These are phyloP conservation scores for Coffea eugenioides DNA, from an alignment of 257 asterid species.

Conservation along the genomic window DNA sequence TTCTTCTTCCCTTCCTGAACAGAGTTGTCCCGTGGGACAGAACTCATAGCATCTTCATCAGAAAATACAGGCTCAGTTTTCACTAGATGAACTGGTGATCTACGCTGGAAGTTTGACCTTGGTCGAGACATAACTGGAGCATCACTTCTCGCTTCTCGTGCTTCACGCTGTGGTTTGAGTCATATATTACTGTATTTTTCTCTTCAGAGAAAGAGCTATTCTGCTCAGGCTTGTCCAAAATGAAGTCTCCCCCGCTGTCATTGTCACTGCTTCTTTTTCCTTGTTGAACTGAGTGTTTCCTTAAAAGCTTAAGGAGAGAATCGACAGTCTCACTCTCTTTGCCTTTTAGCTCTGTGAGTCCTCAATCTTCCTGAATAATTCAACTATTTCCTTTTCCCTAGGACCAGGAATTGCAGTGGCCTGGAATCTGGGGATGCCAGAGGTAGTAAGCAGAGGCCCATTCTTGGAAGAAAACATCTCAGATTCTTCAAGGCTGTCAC, in stretches of 20 bases:
- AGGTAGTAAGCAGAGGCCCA: constrained; percentile 57
- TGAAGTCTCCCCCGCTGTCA: constrained; percentile 46
- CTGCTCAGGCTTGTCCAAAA: constrained; percentile 51
- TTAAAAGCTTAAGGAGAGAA: constrained; percentile 86
- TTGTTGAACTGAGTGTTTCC: constrained; percentile 86
- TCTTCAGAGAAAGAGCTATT: constrained; percentile 3
- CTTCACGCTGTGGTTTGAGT: constrained; percentile 30
- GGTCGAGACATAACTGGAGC: constrained; percentile 54
- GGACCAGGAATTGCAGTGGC: constrained; percentile 79
- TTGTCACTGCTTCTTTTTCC: constrained; percentile 49
- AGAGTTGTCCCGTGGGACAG: constrained; percentile 24
- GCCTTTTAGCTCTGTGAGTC: constrained; percentile 48
- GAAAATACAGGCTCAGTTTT: constrained; percentile 50
- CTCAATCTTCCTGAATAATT: constrained; percentile 73
- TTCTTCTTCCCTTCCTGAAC: constrained; percentile 20
- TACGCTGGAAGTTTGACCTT: constrained; percentile 64
- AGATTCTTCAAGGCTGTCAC: constrained; percentile 60
- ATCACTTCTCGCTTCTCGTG: constrained; percentile 41
- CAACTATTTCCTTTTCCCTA: constrained; percentile 88
- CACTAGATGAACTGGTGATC: constrained; percentile 73
- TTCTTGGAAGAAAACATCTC: constrained; percentile 65
- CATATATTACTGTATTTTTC: constrained; percentile 29
- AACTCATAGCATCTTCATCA: constrained; percentile 27
- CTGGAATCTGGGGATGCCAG: constrained; percentile 56
- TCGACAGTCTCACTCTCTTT: constrained; percentile 92